Base-by-base conservation (phyloP, 164 flowering plant genomes). In the Malania oleifera region DNA sequence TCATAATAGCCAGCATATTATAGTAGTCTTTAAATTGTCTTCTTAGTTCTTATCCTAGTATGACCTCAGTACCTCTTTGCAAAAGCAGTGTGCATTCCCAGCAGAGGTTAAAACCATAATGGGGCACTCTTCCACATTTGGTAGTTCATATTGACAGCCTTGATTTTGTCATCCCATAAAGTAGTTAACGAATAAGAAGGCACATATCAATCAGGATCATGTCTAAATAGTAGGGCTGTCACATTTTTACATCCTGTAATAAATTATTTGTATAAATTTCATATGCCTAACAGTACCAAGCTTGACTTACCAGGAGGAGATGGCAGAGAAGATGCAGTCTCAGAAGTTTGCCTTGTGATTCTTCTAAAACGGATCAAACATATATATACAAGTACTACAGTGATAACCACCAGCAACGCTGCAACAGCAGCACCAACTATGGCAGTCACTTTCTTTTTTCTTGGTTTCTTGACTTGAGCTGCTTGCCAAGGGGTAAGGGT, bases 321-420 rank as follows among this genome's bases (percentile, higher is more conserved):
- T 59, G 71, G 67, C 27, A 63, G 52, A 25, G 83, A 77, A 68
- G 83, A 76, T 57, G 48, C 73, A 11, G 71, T 53, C 45, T 77
- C 79, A 25, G 79, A 68, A 56, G 76, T 55, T 67, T 66, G 68
- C 54, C 73, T 69, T 26, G 61, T 18, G 29, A 37, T 56, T 63
- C 74, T 72, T 56, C 59, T 75, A 17, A 62, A 56, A 52, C 77
- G 77, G 75, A 77, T 66, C 58, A 80, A 69, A 57, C 74, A 72
- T 49, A 74, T 31, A 54, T 70, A 76, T 1, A 80, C 71, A 45
- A 77, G 53, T 47, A 67, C 53, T 26, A 73, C 62, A 24, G 53
- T 60, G 52, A 63, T 13, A 18, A 71, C 57, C 56, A 77, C 79
- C 49, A 76, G 71, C 53, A 72, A 26, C 58, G 73, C 58, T 52